A percentile compares a stretch with the other conserved stretches of the same genome.
phyloP scores from a whole-genome alignment of 306 rosid species.

The Alnus glutinosa region DNA sequence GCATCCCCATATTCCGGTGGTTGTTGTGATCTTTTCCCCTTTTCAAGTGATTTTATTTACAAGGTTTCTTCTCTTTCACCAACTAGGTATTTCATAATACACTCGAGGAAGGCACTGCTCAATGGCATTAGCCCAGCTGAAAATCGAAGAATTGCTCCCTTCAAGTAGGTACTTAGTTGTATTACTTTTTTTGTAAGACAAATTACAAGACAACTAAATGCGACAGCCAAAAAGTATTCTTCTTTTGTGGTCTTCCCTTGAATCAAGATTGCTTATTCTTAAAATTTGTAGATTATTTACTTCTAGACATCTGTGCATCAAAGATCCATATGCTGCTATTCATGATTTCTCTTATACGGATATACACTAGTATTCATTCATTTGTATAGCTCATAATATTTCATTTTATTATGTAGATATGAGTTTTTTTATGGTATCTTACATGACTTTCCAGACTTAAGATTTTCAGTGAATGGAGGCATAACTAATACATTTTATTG shows the following conservation, averaged over 20 bases:
- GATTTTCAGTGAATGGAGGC: no score
- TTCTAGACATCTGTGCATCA: background rate
- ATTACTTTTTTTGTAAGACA: conserved; percentile 22
- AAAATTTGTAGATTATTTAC: background rate
- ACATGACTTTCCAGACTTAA: no score
- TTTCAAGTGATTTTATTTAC: conserved; percentile 91
- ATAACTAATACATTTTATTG: no score
- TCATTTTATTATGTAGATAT: no score
- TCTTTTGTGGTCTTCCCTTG: background rate
- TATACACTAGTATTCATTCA: background rate
- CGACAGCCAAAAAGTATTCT: background rate
- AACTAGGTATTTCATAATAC: conserved; percentile 80
- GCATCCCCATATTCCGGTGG: conserved; percentile 26
- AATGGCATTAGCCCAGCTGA: conserved; percentile 96
- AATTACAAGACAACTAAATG: background rate
- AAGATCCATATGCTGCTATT: background rate
- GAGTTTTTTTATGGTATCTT: no score
- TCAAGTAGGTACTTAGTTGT: conserved; percentile 57
- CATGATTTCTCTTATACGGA: background rate
- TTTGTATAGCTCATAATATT: background rate
- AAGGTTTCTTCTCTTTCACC: conserved; percentile 94
- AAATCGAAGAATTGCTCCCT: conserved; percentile 88
- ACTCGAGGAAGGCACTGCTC: conserved; percentile 89
- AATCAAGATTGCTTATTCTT: background rate
- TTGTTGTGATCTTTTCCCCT: conserved; percentile 10